Conservation (phyloP, 371 early-diverging fungal genomes). For the Mucor velutinosus region DNA sequence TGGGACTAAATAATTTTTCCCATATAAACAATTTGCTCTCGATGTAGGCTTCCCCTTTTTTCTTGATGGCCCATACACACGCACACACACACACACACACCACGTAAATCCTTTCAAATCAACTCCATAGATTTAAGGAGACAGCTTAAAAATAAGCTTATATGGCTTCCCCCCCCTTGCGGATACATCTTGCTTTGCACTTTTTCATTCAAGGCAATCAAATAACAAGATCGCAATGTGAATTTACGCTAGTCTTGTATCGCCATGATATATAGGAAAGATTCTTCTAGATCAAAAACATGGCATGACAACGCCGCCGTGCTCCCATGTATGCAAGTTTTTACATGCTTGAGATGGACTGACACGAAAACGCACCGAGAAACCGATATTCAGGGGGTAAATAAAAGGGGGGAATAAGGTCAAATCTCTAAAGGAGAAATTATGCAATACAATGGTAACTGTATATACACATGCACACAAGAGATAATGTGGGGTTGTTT, state of each 20-base stretch:
- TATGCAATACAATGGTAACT: background rate
- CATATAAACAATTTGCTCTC: background rate
- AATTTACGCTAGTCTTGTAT: background rate
- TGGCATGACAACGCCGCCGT: background rate
- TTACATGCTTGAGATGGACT: too few species aligned
- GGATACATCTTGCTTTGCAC: background rate
- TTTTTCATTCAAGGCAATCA: background rate
- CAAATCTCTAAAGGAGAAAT: background rate
- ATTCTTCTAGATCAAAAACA: slow-evolving; percentile 1
- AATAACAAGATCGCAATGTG: background rate
- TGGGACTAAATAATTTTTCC: background rate
- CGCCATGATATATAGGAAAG: background rate
- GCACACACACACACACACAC: too few species aligned
- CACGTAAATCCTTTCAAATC: background rate
- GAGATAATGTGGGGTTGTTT: background rate
- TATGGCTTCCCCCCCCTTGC: background rate
- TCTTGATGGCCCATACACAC: background rate
- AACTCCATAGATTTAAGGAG: background rate
- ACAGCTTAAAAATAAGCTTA: background rate
- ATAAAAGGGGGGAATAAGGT: background rate
- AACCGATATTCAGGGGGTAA: background rate
- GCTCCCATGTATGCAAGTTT: too few species aligned
- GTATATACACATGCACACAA: background rate
- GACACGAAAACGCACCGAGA: background rate
- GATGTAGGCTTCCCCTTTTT: background rate